phyloP scores from a whole-genome alignment of 116 monocot species.

The Trichopus zeylanicus region DNA sequence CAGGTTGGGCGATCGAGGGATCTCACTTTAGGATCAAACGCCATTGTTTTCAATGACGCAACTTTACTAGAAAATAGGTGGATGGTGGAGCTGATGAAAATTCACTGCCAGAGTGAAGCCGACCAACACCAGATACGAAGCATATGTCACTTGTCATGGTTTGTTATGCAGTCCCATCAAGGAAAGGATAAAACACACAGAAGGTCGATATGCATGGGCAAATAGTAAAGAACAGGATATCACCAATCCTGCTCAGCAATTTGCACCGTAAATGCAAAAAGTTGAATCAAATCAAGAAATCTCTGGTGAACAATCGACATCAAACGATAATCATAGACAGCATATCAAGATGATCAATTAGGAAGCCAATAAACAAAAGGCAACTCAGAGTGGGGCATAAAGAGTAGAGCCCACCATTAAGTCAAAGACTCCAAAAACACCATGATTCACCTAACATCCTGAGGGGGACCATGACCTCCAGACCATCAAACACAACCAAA shows the following conservation, averaged over 20 bases:
- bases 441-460: not conserved
- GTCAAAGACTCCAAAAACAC: not conserved
- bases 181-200: not conserved
- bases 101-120: too few species aligned
- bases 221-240: not conserved
- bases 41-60: too few species aligned
- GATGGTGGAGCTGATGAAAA: too few species aligned
- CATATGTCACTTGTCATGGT: too few species aligned
- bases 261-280: not conserved
- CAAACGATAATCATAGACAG: not conserved
- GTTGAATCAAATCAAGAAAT: not conserved
- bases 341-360: not conserved
- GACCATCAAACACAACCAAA: not conserved
- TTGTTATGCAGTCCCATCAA: too few species aligned
- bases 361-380: not conserved
- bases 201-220: not conserved
- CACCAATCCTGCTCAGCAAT: too few species aligned
- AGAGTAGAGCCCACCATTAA: constrained; percentile 5
- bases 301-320: not conserved
- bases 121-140: too few species aligned
- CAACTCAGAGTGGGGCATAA: not conserved
- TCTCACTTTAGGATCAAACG: too few species aligned
- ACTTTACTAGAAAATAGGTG: too few species aligned
- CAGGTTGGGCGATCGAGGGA: too few species aligned
- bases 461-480: not conserved